These are phyloP conservation scores for Fusarium irregulare DNA, from an alignment of 2,329 filamentous ascomycete genomes.

Conservation along the genomic window DNA sequence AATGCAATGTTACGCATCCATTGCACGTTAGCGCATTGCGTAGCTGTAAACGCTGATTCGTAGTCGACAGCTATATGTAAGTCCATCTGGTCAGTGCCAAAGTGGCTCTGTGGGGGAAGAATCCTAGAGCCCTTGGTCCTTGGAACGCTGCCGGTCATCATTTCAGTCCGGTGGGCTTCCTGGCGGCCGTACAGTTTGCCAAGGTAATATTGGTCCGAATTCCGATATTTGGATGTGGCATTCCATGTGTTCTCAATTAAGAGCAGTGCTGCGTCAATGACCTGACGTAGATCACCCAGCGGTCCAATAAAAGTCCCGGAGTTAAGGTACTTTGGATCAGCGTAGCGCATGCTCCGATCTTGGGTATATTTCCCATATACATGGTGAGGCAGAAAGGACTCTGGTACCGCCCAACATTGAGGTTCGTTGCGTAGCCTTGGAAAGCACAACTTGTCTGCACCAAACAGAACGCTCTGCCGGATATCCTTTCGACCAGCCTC, in stretches of 20 bases:
- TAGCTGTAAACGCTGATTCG: conserved; percentile 50
- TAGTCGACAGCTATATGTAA: conserved; percentile 56
- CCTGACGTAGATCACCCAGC: conserved; percentile 45
- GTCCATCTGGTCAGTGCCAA: conserved; percentile 27
- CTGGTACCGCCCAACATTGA: conserved; percentile 56
- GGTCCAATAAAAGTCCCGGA: conserved; percentile 59
- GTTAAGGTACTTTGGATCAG: conserved; percentile 57
- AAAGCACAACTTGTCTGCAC: conserved; percentile 54
- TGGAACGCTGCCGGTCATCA: conserved; percentile 19
- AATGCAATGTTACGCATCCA: background rate
- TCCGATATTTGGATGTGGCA: conserved; percentile 42
- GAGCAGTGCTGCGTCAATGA: conserved; percentile 44
- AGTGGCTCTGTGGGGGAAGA: background rate
- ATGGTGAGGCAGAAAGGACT: conserved; percentile 47
- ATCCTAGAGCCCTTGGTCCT: too few relatives aligned
- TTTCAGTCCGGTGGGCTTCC: conserved; percentile 53
- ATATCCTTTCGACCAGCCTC: conserved; percentile 46
- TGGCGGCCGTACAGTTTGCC: conserved; percentile 57
- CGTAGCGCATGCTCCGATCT: conserved; percentile 47
- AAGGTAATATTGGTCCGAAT: conserved; percentile 59
- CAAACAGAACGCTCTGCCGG: conserved; percentile 56
- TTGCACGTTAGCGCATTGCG: conserved; percentile 1
- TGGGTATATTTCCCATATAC: conserved; percentile 54
- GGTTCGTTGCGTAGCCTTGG: conserved; percentile 51
- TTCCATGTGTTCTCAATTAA: conserved; percentile 52